Conservation (phyloP, 208 protist genomes). For the Trypanosoma mega region DNA sequence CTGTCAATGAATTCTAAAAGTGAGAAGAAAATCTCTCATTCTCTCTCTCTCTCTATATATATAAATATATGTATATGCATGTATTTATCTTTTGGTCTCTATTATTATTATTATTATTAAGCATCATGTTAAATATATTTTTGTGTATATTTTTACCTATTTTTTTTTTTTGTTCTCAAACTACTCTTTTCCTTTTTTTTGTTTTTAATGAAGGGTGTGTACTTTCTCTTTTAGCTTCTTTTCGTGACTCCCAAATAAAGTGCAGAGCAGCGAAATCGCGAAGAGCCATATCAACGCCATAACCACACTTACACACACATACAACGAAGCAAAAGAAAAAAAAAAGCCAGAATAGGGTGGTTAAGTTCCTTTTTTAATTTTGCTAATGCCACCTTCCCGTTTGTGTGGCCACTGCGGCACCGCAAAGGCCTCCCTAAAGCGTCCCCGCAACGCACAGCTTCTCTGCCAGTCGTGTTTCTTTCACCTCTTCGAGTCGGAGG, state of each 20-base stretch:
- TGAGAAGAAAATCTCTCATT: neutral
- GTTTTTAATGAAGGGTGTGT: too few relatives aligned
- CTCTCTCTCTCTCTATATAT: neutral
- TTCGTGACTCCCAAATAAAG: too few relatives aligned
- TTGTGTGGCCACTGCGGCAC: conserved; percentile 57
- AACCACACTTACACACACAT: neutral
- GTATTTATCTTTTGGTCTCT: conserved; percentile 4
- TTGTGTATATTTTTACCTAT: neutral
- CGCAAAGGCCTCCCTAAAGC: conserved; percentile 70
- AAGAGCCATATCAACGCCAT: neutral
- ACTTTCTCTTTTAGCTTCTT: too few relatives aligned
- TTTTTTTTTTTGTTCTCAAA: neutral
- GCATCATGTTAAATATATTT: neutral
- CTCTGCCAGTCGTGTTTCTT: conserved; percentile 97
- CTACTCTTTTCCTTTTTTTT: too few relatives aligned
- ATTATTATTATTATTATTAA: too few relatives aligned
- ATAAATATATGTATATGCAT: conserved; percentile 7
- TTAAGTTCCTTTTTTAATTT: neutral
- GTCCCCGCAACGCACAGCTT: conserved; percentile 87
- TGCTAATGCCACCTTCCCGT: conserved; percentile 15
- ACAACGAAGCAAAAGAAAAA: neutral
- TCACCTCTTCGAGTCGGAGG: conserved; percentile 92
- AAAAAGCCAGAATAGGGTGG: neutral
- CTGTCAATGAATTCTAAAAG: neutral
- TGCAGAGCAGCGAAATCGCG: too few relatives aligned